Evolutionary conservation across 805 yeast species (phyloP).

Genomic region (Saturnispora saitoi): DNA sequence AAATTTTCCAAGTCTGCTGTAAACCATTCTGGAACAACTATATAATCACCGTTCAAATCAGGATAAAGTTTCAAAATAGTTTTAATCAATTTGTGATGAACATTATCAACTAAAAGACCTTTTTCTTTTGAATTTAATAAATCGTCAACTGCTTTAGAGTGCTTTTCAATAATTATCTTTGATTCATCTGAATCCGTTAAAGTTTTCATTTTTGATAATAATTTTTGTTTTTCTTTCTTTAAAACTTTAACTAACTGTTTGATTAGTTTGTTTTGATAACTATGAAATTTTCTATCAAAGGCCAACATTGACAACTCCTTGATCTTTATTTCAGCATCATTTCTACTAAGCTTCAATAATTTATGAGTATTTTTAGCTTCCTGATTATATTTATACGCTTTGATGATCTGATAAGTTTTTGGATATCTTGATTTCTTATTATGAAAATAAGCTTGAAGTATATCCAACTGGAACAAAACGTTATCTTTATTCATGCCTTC

Average conservation of each 20-base stretch:
- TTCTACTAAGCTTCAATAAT: conserved; percentile 27
- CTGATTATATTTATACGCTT: conserved; percentile 30
- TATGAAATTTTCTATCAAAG: conserved; percentile 41
- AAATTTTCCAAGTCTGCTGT: conserved; percentile 26
- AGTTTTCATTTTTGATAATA: neutral
- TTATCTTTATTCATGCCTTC: conserved; percentile 27
- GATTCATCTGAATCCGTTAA: neutral
- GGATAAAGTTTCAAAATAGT: conserved; percentile 11
- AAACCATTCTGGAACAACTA: conserved; percentile 29
- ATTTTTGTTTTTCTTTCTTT: conserved; percentile 12
- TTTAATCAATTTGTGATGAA: conserved; percentile 19
- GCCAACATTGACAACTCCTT: conserved; percentile 35
- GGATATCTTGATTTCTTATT: conserved; percentile 41
- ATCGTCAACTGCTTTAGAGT: conserved; percentile 3
- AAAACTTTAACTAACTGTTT: conserved; percentile 35
- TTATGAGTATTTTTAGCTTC: conserved; percentile 27
- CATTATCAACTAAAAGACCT: conserved; percentile 3
- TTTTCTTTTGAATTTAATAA: conserved; percentile 3
- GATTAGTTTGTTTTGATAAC: conserved; percentile 25
- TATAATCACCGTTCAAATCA: conserved; percentile 1
- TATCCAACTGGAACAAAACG: conserved; percentile 45
- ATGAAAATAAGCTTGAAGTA: conserved; percentile 43
- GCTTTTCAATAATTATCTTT: neutral
- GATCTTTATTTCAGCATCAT: conserved; percentile 40
- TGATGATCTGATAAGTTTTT: conserved; percentile 38